A percentile compares a stretch with the other conserved stretches of the same genome.
Evolutionary conservation across 2,329 filamentous ascomycete species (phyloP).

Genomic region (Aspergillus awamori): DNA sequence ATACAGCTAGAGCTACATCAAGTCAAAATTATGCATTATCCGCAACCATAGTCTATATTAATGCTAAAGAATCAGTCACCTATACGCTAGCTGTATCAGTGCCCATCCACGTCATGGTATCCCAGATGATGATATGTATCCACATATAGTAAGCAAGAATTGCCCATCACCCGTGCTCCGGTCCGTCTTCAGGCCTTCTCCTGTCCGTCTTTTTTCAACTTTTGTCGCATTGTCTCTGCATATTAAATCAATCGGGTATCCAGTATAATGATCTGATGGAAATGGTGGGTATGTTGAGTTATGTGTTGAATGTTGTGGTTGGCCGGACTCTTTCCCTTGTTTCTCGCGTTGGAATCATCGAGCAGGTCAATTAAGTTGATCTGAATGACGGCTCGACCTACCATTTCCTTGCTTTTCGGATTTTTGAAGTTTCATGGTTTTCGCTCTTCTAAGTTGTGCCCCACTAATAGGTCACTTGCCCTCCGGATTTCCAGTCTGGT

Average conservation of each 20-base stretch:
- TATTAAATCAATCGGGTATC: slow-evolving; percentile 39
- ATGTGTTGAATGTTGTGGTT: neutral
- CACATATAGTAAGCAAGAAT: neutral
- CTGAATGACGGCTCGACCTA: neutral
- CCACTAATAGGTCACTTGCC: neutral
- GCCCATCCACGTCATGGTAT: neutral
- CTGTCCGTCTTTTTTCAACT: neutral
- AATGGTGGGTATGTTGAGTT: neutral
- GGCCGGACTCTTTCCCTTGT: neutral
- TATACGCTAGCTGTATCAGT: slow-evolving; percentile 4
- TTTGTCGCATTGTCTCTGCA: slow-evolving; percentile 1
- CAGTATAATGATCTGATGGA: slow-evolving; percentile 24
- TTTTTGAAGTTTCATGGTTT: neutral
- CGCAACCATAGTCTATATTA: slow-evolving; percentile 10
- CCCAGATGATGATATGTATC: slow-evolving; percentile 2
- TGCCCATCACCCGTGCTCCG: neutral
- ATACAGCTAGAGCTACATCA: neutral
- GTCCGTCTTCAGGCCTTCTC: neutral
- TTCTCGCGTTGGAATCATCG: neutral
- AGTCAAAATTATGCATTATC: slow-evolving; percentile 6
- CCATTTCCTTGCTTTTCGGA: neutral
- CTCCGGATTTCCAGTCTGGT: neutral
- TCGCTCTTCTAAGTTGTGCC: neutral
- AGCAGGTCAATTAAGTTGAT: neutral
- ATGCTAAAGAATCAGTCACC: slow-evolving; percentile 1